Evolutionary conservation across 805 yeast genomes (phyloP).

Genomic region (Torulaspora gathmanii): DNA sequence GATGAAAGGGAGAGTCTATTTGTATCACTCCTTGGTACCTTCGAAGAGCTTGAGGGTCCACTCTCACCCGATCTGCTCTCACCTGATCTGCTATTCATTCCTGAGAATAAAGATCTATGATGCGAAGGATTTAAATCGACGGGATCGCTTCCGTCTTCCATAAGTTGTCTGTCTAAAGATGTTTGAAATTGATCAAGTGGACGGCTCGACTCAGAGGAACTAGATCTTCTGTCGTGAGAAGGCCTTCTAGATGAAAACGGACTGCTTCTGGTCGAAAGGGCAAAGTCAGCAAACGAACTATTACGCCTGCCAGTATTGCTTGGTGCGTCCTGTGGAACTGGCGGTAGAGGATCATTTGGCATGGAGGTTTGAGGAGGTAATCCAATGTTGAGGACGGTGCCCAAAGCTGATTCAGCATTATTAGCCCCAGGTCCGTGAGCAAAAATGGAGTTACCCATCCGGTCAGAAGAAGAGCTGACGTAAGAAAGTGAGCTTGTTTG

Average conservation of each 20-base stretch:
- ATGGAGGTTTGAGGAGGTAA: conserved; percentile 55
- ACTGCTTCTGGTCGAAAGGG: conserved; percentile 20
- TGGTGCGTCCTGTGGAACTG: conserved; percentile 18
- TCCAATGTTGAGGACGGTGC: conserved; percentile 27
- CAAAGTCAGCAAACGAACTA: conserved; percentile 15
- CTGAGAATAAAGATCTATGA: conserved; percentile 9
- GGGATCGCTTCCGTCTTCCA: conserved; percentile 12
- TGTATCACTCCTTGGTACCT: conserved; percentile 8
- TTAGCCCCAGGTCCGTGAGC: conserved; percentile 28
- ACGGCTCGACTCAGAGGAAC: conserved; percentile 17
- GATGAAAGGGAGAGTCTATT: conserved; percentile 18
- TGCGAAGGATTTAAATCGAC: conserved; percentile 4
- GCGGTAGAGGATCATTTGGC: conserved; percentile 50
- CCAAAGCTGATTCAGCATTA: conserved; percentile 24
- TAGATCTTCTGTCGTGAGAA: conserved; percentile 17
- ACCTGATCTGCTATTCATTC: conserved; percentile 3
- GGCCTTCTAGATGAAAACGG: conserved; percentile 32
- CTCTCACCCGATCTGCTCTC: conserved; percentile 8
- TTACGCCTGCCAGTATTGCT: conserved; percentile 9
- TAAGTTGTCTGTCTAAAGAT: conserved; percentile 24
- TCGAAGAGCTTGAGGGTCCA: conserved; percentile 4
- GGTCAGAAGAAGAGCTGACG: conserved; percentile 33
- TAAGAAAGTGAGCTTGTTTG: conserved; percentile 30
- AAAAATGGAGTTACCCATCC: conserved; percentile 30
- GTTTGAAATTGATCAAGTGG: conserved; percentile 15